phyloP scores from a whole-genome alignment of 768 basidiomycete species.

The Phlebiopsis flavidoalba region DNA sequence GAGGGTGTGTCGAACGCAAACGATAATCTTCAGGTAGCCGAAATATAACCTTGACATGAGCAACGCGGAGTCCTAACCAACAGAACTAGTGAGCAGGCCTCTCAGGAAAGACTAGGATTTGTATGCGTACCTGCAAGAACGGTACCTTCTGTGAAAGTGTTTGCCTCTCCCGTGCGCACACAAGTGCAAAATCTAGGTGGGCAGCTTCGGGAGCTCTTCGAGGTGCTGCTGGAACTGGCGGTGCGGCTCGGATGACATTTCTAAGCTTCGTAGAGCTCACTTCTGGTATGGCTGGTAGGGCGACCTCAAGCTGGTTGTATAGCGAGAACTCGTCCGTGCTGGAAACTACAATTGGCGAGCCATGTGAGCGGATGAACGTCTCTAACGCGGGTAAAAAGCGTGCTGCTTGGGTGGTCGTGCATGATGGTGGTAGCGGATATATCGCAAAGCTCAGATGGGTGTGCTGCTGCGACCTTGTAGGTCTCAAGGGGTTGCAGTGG shows the following conservation, averaged over 20 bases:
- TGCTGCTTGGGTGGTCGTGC: neutral
- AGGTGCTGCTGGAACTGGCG: neutral
- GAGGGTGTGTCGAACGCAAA: neutral
- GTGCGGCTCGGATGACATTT: conserved; percentile 9
- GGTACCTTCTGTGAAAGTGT: neutral
- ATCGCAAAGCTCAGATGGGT: neutral
- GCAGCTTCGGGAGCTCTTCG: neutral
- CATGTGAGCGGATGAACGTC: neutral
- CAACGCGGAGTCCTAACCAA: conserved; percentile 10
- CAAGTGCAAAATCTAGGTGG: conserved; percentile 9
- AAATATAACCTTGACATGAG: conserved; percentile 10
- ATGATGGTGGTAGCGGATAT: neutral
- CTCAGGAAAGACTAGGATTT: neutral
- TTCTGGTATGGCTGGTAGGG: neutral
- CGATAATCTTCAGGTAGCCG: neutral
- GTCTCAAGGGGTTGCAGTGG: neutral
- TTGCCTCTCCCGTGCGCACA: neutral
- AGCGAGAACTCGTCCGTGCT: neutral
- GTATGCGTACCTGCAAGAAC: neutral
- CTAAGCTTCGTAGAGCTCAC: conserved; percentile 2
- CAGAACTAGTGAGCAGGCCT: neutral
- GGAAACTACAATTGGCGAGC: neutral
- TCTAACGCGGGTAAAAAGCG: neutral
- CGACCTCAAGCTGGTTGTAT: neutral
- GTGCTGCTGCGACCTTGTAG: neutral